A percentile compares a stretch with the other conserved stretches of the same genome.
These are phyloP conservation scores for Fusarium cyanostomum DNA, from an alignment of 2,329 filamentous ascomycete genomes.

Conservation along the genomic window DNA sequence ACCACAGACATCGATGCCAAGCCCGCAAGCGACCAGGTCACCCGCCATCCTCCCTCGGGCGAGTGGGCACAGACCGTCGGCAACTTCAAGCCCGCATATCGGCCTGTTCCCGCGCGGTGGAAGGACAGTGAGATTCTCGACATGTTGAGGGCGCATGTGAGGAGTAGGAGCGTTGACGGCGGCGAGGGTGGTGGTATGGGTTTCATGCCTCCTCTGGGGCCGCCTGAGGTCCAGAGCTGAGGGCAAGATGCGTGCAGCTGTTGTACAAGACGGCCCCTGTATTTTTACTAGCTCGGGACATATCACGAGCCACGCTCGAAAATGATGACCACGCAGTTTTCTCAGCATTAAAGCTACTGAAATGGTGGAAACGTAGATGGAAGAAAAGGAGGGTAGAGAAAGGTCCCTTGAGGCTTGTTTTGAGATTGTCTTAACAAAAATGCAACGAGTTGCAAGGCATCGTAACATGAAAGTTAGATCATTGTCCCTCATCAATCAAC, in stretches of 20 bases:
- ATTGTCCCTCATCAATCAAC: conserved; percentile 46
- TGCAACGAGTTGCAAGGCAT: no score
- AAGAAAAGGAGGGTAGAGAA: no score
- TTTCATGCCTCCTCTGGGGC: conserved; percentile 63
- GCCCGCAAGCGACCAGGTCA: conserved; percentile 46
- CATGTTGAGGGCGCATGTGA: conserved; percentile 83
- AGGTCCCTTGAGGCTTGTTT: no score
- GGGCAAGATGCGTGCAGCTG: no score
- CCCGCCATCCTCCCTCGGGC: conserved; percentile 59
- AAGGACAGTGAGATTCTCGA: conserved; percentile 80
- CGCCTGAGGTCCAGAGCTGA: conserved; percentile 7
- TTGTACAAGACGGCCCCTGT: no score
- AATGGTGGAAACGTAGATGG: no score
- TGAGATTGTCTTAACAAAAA: no score
- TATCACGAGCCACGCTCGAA: no score
- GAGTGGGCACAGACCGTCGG: conserved; percentile 98
- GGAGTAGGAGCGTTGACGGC: conserved; percentile 60
- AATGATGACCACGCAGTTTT: no score
- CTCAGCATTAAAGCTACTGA: no score
- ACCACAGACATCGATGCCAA: conserved; percentile 28
- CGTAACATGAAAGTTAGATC: no score
- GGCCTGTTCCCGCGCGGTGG: conserved; percentile 89
- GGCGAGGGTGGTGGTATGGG: conserved; percentile 60
- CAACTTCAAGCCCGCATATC: conserved; percentile 91
- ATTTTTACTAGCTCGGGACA: no score